Evolutionary conservation across 805 yeast species (phyloP), one percentile per base, ranked within the genome.

Genomic region (Ogataea pignaliae): DNA sequence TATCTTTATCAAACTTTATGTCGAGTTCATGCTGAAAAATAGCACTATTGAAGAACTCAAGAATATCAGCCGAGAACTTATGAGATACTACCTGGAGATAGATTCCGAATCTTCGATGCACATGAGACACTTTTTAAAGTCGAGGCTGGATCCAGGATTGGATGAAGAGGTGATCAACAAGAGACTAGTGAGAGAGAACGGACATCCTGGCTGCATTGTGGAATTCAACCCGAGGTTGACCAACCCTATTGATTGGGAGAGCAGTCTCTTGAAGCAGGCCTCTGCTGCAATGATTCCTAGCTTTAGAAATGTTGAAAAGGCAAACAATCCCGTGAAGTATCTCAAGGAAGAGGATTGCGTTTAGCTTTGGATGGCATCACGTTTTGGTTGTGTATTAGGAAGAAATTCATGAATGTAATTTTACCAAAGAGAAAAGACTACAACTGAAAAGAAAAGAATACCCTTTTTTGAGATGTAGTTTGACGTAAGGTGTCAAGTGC

Each of bases 261-360:
- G 53, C 26, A 41, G 47, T 18, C 18, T 54, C 26, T 13, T 39
- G 26, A 43, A 18, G 39, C 48, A 43, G 15, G 42, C 55, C 2
- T 36, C n/a, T n/a, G 57, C 62, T 1, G 65, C 71, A 7, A 52
- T 62, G 2, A 45, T 80, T 17, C 91, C 90, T 2, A 66, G 71
- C 4, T 82, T 82, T 59, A 76, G 72, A 49, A 79, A 81, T 55
- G 79, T 82, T 9, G 90, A 85, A 51, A 80, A 78, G 57, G 84
- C 86, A 5, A 67, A 68, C 42, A 64, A 68, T 16, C 66, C 75
- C 11, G 65, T 76, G 1, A 69, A 66, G 31, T 76, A 73, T 49
- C 66, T 66, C 17, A 54, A 55, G 15, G 61, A 60, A 40, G 49
- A 30, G 33, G 33, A 30, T 21, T 21, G 26, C 26, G 26, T 21